phyloP scores from a whole-genome alignment of 805 yeast genomes.

The Ogataea allantospora region DNA sequence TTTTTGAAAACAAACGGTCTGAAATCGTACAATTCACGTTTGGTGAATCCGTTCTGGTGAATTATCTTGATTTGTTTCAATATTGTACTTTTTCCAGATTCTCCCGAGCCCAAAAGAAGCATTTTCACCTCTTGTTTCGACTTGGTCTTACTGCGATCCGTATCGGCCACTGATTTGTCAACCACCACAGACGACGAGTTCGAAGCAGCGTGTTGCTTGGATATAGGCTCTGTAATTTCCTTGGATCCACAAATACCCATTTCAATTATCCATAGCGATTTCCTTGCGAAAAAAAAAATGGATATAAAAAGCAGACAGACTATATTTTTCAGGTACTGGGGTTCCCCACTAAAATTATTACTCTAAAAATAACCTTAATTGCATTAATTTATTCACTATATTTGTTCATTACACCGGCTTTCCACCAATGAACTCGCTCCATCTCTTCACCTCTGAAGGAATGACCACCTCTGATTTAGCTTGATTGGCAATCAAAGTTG shows the following conservation, averaged over 20 bases:
- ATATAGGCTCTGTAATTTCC: slow-evolving; percentile 12
- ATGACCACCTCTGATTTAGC: slow-evolving; percentile 46
- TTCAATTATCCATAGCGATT: slow-evolving; percentile 5
- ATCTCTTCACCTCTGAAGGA: slow-evolving; percentile 86
- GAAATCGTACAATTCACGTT: slow-evolving; percentile 71
- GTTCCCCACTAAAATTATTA: too few species aligned
- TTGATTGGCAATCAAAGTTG: slow-evolving; percentile 49
- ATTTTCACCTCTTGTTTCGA: slow-evolving; percentile 61
- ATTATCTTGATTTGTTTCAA: slow-evolving; percentile 79
- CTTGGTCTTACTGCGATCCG: slow-evolving; percentile 9
- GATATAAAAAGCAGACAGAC: not conserved
- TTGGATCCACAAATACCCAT: slow-evolving; percentile 33
- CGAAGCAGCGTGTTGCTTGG: not conserved
- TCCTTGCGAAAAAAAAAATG: not conserved
- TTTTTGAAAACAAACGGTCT: slow-evolving; percentile 79
- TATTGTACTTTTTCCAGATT: slow-evolving; percentile 77
- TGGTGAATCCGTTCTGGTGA: slow-evolving; percentile 67
- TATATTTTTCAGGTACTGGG: too few species aligned
- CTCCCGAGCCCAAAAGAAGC: slow-evolving; percentile 83
- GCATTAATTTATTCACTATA: slow-evolving; percentile 7
- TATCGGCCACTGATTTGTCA: not conserved
- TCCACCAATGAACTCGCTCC: slow-evolving; percentile 97
- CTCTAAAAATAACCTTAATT: not conserved
- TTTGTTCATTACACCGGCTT: slow-evolving; percentile 59
- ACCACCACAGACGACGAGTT: not conserved